Evolutionary conservation across 257 asterid species (phyloP), one percentile per base, ranked within the genome.

Genomic region (Voacanga thouarsii): DNA sequence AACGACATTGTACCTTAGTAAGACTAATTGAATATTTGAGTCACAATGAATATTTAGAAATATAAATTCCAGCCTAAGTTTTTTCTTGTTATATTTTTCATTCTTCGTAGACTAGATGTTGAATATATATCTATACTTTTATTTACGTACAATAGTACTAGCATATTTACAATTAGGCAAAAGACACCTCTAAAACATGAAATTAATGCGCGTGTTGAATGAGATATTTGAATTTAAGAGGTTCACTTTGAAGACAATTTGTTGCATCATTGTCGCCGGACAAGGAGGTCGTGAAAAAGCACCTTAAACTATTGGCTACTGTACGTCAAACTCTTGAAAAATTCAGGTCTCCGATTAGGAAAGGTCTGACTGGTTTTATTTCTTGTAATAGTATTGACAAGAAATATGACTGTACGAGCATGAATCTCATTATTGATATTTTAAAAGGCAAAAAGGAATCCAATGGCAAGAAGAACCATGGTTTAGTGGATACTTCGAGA

Each of bases 251-350:
- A 28, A 4, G 6, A 7, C 15, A 53, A 30, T 51, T 19, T 23
- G 23, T 33, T 55, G 77, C 37, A 73, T 51, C 60, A 73, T 55
- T 53, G 16, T 69, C 33, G 65, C 59, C 69, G 44, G 50, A 50
- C 50, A 72, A 24, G 61, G 26, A 24, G 75, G 16, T 9, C 6
- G 66, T 24, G 15, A 26, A 12, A 61, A 12, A 24, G 43, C 7
- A 12, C 28, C 68, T 61, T 3, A 12, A 60, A 28, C 67, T 30
- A 5, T 28, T 28, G 41, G 37, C 2, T 33, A 2, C 1, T 33
- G 37, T 33, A 33, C 37, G 37, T 33, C 37, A 33, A 33, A 33
- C 37, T 33, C 37, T 33, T 33, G 37, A 33, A 63, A 63, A 63
- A 28, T 26, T 63, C 43, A 8, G 10, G 24, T 60, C 37, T 30